These are phyloP conservation scores for Narthecium ossifragum DNA, from an alignment of 106 monocot species.

Conservation along the genomic window DNA sequence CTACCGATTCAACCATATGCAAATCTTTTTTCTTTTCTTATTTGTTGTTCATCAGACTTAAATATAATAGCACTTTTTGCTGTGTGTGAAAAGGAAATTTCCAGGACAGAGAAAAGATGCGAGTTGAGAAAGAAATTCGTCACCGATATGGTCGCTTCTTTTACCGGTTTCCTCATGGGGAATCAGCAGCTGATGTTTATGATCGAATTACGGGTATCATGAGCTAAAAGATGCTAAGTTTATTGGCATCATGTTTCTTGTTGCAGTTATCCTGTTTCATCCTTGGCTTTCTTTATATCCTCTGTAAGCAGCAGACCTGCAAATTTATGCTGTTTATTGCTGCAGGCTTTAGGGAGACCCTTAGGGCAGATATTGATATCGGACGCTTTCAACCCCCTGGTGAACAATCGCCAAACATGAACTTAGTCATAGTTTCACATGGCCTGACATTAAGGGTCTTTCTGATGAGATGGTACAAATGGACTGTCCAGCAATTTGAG, in stretches of 20 bases:
- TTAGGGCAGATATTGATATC: constrained; percentile 94
- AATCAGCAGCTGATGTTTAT: constrained; percentile 98
- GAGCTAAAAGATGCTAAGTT: neutral
- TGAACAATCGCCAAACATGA: constrained; percentile 73
- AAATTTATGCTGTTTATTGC: constrained; percentile 68
- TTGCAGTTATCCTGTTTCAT: neutral
- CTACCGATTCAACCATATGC: neutral
- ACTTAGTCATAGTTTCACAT: constrained; percentile 87
- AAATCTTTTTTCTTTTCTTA: neutral
- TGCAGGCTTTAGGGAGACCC: constrained; percentile 95
- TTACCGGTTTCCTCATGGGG: constrained; percentile 94
- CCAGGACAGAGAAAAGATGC: constrained; percentile 91
- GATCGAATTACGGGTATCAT: constrained; percentile 81
- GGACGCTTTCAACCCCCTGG: constrained; percentile 92
- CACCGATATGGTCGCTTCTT: constrained; percentile 93
- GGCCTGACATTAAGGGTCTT: constrained; percentile 86
- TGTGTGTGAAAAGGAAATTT: constrained; percentile 62
- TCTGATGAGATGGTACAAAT: constrained; percentile 98
- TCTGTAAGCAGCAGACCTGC: constrained; percentile 32
- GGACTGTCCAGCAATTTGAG: constrained; percentile 96
- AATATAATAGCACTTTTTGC: no score
- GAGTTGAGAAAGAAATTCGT: constrained; percentile 66
- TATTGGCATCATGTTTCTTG: neutral
- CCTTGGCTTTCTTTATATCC: constrained; percentile 1
- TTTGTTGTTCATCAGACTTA: no score